phyloP scores from a whole-genome alignment of 257 asterid species.

The Solanum lignicaule region DNA sequence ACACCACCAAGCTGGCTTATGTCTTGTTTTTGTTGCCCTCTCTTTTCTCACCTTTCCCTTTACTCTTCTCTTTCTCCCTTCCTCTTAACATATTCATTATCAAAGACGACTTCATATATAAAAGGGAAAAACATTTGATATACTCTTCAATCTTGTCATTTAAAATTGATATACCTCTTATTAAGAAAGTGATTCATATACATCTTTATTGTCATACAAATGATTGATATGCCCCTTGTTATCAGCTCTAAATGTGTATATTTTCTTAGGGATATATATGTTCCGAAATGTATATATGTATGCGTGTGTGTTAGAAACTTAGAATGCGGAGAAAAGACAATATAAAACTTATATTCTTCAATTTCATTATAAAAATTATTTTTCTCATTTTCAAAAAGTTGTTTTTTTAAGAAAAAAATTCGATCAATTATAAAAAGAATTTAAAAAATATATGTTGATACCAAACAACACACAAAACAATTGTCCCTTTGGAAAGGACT shows the following conservation, averaged over 20 bases:
- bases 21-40: slow-evolving; percentile 28
- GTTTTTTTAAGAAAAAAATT: background rate
- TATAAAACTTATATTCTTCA: background rate
- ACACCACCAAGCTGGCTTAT: slow-evolving; percentile 64
- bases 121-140: fast-evolving
- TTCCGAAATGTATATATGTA: too few species aligned
- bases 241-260: too few species aligned
- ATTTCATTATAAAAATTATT: background rate
- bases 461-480: background rate
- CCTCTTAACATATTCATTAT: background rate
- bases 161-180: too few species aligned
- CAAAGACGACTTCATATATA: background rate
- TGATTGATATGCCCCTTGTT: too few species aligned
- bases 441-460: background rate
- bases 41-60: background rate
- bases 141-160: fast-evolving
- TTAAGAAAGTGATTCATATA: too few species aligned
- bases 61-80: slow-evolving; percentile 11
- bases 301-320: too few species aligned
- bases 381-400: background rate
- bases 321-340: background rate
- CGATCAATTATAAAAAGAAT: background rate
- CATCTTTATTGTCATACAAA: fast-evolving
- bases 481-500: background rate
- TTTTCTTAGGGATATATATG: background rate